Evolutionary conservation across 306 rosid genomes (phyloP).

Genomic region (Acacia melanoxylon): DNA sequence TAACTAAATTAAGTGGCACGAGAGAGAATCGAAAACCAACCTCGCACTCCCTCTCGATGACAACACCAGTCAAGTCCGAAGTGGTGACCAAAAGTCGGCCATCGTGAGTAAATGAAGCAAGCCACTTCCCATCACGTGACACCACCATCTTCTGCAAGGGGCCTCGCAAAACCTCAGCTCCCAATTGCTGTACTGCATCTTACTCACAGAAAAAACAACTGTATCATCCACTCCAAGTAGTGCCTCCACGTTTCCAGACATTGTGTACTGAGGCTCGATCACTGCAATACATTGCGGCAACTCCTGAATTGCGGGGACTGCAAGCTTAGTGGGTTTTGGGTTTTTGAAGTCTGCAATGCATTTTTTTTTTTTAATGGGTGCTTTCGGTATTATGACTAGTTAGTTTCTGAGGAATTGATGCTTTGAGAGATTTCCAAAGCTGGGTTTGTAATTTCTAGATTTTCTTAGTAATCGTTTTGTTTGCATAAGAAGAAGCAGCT

Average conservation of each 20-base stretch:
- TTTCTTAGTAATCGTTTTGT: too few relatives aligned
- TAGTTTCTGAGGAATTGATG: too few relatives aligned
- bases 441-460: too few relatives aligned
- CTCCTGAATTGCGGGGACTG: constrained; percentile 75
- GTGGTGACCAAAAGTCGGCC: constrained; percentile 81
- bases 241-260: constrained; percentile 94
- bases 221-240: constrained; percentile 70
- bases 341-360: constrained; percentile 73
- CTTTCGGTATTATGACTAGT: too few relatives aligned
- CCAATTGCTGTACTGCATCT: constrained; percentile 80
- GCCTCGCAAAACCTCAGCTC: constrained; percentile 62
- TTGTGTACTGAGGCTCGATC: constrained; percentile 89
- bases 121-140: constrained; percentile 87
- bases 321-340: constrained; percentile 59
- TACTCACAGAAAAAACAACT: constrained; percentile 74
- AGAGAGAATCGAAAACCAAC: constrained; percentile 34
- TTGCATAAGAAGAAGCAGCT: too few relatives aligned
- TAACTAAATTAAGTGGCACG: background rate
- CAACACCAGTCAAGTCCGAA: constrained; percentile 61
- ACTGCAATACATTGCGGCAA: constrained; percentile 89
- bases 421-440: too few relatives aligned
- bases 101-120: constrained; percentile 91
- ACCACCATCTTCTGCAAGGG: constrained; percentile 90
- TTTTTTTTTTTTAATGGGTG: too few relatives aligned
- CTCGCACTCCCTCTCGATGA: constrained; percentile 94